Percentiles rank a stretch among this genome's conserved stretches.
phyloP scores from a whole-genome alignment of 208 protist species.

The Trypanosoma scelopori region DNA sequence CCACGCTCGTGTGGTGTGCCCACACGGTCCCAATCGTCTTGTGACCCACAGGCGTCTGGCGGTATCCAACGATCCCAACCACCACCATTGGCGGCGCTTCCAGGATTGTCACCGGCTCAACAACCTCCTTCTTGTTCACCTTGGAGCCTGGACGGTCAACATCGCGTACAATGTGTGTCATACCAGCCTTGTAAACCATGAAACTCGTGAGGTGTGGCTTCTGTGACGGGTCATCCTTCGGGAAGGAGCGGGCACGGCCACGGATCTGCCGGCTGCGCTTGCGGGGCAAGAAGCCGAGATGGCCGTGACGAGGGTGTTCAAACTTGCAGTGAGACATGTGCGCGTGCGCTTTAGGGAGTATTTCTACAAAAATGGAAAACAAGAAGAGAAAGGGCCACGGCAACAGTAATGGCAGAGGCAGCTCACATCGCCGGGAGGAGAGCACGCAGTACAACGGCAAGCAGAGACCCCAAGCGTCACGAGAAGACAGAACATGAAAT shows the following conservation, averaged over 20 bases:
- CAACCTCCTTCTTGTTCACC: slow-evolving; percentile 98
- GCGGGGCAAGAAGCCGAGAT: slow-evolving; percentile 97
- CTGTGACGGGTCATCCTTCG: slow-evolving; percentile 94
- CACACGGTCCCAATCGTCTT: slow-evolving; percentile 98
- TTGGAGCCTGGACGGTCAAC: slow-evolving; percentile 95
- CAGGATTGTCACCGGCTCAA: slow-evolving; percentile 98
- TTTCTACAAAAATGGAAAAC: too few species aligned
- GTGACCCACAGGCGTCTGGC: slow-evolving; percentile 95
- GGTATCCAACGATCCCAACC: slow-evolving; percentile 98
- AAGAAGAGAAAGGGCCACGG: not conserved
- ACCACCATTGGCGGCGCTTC: slow-evolving; percentile 98
- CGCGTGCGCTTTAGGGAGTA: too few species aligned
- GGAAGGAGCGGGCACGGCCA: slow-evolving; percentile 94
- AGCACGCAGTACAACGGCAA: not conserved
- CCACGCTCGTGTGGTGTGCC: slow-evolving; percentile 95
- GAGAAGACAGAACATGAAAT: slow-evolving; percentile 19
- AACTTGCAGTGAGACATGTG: slow-evolving; percentile 97
- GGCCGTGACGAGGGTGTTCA: slow-evolving; percentile 97
- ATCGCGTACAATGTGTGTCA: slow-evolving; percentile 99
- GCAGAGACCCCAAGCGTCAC: not conserved
- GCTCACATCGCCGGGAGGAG: too few species aligned
- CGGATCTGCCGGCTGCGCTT: slow-evolving; percentile 95
- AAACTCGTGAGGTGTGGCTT: slow-evolving; percentile 97
- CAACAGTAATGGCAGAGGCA: not conserved
- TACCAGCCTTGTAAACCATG: slow-evolving; percentile 99